phyloP scores from a whole-genome alignment of 805 yeast genomes.

The Hanseniaspora mollemarum region DNA sequence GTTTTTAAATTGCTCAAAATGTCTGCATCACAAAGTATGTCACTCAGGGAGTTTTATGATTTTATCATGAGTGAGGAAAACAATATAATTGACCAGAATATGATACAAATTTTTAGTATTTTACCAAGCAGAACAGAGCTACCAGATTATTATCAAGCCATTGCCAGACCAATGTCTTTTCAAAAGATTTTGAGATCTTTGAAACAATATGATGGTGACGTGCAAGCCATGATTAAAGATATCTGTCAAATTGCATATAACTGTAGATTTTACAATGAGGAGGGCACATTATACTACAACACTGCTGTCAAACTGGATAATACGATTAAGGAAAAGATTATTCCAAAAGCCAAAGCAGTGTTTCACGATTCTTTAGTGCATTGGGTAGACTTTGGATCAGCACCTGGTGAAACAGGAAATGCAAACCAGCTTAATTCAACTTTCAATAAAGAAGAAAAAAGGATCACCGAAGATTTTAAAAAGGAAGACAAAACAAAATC shows the following conservation, averaged over 20 bases:
- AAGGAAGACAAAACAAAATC: too few species aligned
- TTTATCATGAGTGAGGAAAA: background rate
- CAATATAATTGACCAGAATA: background rate
- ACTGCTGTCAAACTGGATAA: constrained; percentile 38
- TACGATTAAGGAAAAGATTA: constrained; percentile 35
- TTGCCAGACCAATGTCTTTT: constrained; percentile 71
- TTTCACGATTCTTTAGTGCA: background rate
- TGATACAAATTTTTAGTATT: constrained; percentile 21
- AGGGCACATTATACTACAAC: constrained; percentile 51
- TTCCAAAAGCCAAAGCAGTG: background rate
- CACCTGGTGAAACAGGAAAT: constrained; percentile 5
- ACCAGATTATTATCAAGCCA: constrained; percentile 69
- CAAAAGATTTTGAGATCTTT: constrained; percentile 55
- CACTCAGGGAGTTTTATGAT: background rate
- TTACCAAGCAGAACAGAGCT: constrained; percentile 58
- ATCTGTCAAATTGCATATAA: constrained; percentile 81
- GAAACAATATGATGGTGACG: constrained; percentile 38
- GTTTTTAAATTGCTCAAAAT: background rate
- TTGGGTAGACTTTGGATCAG: background rate
- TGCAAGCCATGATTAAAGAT: constrained; percentile 64
- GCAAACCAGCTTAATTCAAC: constrained; percentile 22
- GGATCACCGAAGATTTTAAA: too few species aligned
- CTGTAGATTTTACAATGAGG: constrained; percentile 72
- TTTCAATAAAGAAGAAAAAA: too few species aligned
- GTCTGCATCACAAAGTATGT: background rate